phyloP scores from a whole-genome alignment of 768 basidiomycete genomes.

The Candolleomyces eurysporus region DNA sequence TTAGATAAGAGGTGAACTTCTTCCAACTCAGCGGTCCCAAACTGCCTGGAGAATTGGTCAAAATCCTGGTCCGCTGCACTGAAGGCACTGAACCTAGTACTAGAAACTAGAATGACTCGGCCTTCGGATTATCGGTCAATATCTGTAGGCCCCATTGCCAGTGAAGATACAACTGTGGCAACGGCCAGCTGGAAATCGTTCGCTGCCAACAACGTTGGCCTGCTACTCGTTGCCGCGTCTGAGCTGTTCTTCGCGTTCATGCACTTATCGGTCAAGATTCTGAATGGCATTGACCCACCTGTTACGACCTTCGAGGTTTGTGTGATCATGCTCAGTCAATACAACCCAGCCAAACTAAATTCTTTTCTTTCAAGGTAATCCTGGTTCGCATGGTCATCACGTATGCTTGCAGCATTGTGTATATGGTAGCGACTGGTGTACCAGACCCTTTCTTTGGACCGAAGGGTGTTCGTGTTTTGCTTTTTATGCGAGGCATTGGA shows the following conservation, averaged over 20 bases:
- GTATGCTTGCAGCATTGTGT: constrained; percentile 11
- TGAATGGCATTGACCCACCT: constrained; percentile 22
- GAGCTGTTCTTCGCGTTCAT: constrained; percentile 21
- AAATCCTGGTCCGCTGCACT: no score
- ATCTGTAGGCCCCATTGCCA: no score
- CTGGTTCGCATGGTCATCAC: constrained; percentile 19
- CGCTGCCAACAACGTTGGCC: constrained; percentile 15
- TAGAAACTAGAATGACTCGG: no score
- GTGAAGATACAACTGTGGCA: no score
- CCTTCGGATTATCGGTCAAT: no score
- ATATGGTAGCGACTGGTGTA: constrained; percentile 32
- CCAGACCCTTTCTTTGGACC: constrained; percentile 67
- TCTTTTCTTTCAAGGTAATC: constrained; percentile 6
- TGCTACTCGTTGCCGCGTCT: constrained; percentile 17
- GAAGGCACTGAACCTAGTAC: no score
- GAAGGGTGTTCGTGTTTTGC: constrained; percentile 57
- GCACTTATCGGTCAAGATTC: constrained; percentile 21
- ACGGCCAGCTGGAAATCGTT: neutral
- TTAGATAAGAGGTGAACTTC: no score
- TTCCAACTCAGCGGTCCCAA: no score
- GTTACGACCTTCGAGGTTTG: constrained; percentile 20
- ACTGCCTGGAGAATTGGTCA: no score
- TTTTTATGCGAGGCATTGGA: constrained; percentile 55
- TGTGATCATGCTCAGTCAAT: neutral
- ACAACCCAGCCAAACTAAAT: neutral